Base-by-base conservation (phyloP, 306 rosid species). In the Cucurbita moschata region DNA sequence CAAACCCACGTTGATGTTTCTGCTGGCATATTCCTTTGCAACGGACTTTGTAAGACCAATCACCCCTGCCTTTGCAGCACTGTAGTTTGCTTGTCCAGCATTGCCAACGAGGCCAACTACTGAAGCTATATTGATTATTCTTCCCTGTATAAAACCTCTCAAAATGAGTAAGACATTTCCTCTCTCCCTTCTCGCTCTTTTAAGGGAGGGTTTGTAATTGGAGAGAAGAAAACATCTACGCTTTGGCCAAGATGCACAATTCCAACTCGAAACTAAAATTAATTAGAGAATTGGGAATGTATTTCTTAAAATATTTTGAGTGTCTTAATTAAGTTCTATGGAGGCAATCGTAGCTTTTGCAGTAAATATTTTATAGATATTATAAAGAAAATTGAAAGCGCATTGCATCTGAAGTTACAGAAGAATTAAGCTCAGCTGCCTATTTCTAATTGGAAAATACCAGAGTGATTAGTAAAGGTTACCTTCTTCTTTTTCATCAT, bases 1-100 rank as follows among this genome's bases (percentile, higher is more conserved):
- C 47, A 44, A 18, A 47, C 86, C 77, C 83, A 89, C 98, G 46
- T 85, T 94, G 85, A 94, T 90, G 87, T 82, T 85, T 85, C 98
- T 80, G 89, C 97, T 88, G 18, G 98, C 73, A 71, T 87, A 90
- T 79, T 90, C 98, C 87, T 83, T 94, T 40, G 98, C 96, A 80
- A 94, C 96, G 49, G 87, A 1, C 85, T 90, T 94, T 30, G 98
- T 89, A 50, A 94, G 81, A 80, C 98, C 98, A 79, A 94, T 94
- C 47, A 94, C 98, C 81, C 98, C 98, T 58, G 98, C 97, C 82
- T 94, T 94, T 71, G 98, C 98, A 71, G 98, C 97, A 86, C 97
- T 89, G 72, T 94, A 94, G 81, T 94, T 94, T 81, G 96, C 96
- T 89, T 94, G 98, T 67, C 98, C 98, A 49, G 71, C 92, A 54